Evolutionary conservation across 192 early-diverging fungal genomes (phyloP), one percentile per base, ranked within the genome.

Genomic region (Coemansia sp.): DNA sequence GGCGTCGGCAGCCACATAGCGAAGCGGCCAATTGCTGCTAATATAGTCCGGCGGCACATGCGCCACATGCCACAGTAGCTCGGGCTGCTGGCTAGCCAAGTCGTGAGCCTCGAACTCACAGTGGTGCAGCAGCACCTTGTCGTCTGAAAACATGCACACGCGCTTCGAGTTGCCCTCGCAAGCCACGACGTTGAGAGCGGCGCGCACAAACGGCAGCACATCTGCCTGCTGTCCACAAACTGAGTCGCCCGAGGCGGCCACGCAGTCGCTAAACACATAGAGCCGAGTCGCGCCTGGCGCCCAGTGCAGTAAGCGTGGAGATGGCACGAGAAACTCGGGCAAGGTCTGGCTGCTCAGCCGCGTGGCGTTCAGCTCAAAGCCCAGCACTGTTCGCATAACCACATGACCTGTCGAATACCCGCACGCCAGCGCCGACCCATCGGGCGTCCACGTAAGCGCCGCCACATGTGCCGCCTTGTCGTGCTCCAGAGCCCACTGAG

Each of bases 1-100:
- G 8, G 77, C 71, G 56, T 89, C 90, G 21, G 88, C 82, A 8
- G 90, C 83, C 11, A 88, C 85, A 64, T 88, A 90, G 85, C 73
- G 62, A 14, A 76, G 39, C 28, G 78, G 78, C 73, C 73, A 75
- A 31, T 71, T 64, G 45, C 12, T 47, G 26, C 47, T 57, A 12
- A 72, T 43, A 59, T 81, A 81, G n/a, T 55, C 62, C 7, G 55
- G 23, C 21, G 78, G 73, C 6, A 76, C 59, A 45, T 81, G 78
- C 26, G 62, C 63, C 23, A 61, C 70, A 20, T 68, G 69, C 78
- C 78, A 81, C 47, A 55, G 66, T 28, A 77, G 61, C 50, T 62
- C 75, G 1, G 69, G 66, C 45, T 65, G 67, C 63, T 41, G 53
- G 41, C 7, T 35, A 42, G 41, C 31, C 56, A 26, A 13, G 26